Percentiles rank a stretch among this genome's conserved stretches.
These are phyloP conservation scores for Teratosphaeria pseudoeucalypti DNA, from an alignment of 2,329 filamentous ascomycete genomes.

Conservation along the genomic window DNA sequence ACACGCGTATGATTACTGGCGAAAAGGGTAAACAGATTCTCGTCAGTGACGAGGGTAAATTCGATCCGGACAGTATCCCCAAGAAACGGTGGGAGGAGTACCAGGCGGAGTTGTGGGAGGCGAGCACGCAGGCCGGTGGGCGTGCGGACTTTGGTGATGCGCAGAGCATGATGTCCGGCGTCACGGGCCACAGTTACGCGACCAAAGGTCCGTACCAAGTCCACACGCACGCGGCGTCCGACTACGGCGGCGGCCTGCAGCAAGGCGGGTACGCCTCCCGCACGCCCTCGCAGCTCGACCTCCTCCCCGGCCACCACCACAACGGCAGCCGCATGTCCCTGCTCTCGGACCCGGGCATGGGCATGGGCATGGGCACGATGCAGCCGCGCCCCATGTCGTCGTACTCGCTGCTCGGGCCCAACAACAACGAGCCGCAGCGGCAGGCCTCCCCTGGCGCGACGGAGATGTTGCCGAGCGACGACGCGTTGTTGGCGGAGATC, in stretches of 20 bases:
- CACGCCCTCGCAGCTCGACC: slow-evolving; percentile 29
- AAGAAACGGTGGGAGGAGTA: slow-evolving; percentile 99
- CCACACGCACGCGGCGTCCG: slow-evolving; percentile 30
- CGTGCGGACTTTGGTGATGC: slow-evolving; percentile 41
- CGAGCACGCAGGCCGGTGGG: slow-evolving; percentile 53
- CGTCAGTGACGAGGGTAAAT: slow-evolving; percentile 94
- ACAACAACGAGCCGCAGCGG: slow-evolving; percentile 27
- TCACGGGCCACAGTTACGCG: slow-evolving; percentile 58
- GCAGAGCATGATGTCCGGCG: slow-evolving; percentile 80
- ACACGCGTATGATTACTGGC: slow-evolving; percentile 91
- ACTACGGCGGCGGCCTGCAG: slow-evolving; percentile 60
- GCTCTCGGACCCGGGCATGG: slow-evolving; percentile 47
- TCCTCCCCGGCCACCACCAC: slow-evolving; percentile 32
- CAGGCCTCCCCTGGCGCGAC: slow-evolving; percentile 53
- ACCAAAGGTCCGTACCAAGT: slow-evolving; percentile 54
- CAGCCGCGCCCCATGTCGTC: slow-evolving; percentile 41
- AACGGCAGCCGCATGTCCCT: slow-evolving; percentile 55
- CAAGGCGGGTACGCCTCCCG: slow-evolving; percentile 39
- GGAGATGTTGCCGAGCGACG: slow-evolving; percentile 59
- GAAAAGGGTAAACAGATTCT: slow-evolving; percentile 88
- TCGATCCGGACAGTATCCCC: slow-evolving; percentile 83
- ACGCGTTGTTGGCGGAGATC: slow-evolving; percentile 85
- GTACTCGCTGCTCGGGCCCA: slow-evolving; percentile 37
- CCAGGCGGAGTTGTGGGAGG: slow-evolving; percentile 94
- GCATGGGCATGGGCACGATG: slow-evolving; percentile 14